Conservation (phyloP, 495 filamentous ascomycete species). For the Jackrogersella minutella region DNA sequence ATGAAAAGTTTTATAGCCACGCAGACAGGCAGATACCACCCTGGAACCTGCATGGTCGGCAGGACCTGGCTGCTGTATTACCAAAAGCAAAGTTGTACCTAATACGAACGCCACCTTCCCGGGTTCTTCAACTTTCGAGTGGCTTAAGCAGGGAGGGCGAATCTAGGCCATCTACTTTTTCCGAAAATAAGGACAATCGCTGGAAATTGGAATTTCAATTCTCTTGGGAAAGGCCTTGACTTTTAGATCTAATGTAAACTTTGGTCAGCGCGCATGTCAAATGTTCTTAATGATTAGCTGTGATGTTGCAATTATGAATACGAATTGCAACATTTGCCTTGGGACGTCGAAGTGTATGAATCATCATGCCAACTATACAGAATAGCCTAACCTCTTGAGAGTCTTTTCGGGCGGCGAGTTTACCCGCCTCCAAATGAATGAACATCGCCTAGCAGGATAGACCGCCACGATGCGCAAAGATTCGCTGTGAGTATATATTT, state of each 20-base stretch:
- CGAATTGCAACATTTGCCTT: neutral
- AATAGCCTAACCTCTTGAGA: neutral
- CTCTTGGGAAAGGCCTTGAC: neutral
- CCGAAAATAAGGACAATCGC: neutral
- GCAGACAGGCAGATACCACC: too few relatives aligned
- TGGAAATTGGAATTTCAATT: neutral
- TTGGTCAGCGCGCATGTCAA: neutral
- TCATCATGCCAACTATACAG: neutral
- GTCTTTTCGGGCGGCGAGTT: neutral
- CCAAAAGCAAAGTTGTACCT: constrained; percentile 12
- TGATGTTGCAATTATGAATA: neutral
- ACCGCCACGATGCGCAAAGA: too few relatives aligned
- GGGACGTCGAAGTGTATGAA: neutral
- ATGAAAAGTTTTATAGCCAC: constrained; percentile 6
- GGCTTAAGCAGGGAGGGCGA: constrained; percentile 4
- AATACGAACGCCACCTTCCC: constrained; percentile 29
- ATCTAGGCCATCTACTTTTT: constrained; percentile 13
- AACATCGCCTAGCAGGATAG: neutral
- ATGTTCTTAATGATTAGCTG: neutral
- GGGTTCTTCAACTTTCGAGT: neutral
- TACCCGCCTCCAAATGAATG: neutral
- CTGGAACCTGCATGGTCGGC: constrained; percentile 13
- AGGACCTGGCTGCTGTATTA: constrained; percentile 7
- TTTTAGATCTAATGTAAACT: neutral
- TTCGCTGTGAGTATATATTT: too few relatives aligned